Percentiles rank a stretch among this genome's conserved stretches.
Conservation (phyloP, 164 flowering plant species). For the Umbellularia californica region DNA sequence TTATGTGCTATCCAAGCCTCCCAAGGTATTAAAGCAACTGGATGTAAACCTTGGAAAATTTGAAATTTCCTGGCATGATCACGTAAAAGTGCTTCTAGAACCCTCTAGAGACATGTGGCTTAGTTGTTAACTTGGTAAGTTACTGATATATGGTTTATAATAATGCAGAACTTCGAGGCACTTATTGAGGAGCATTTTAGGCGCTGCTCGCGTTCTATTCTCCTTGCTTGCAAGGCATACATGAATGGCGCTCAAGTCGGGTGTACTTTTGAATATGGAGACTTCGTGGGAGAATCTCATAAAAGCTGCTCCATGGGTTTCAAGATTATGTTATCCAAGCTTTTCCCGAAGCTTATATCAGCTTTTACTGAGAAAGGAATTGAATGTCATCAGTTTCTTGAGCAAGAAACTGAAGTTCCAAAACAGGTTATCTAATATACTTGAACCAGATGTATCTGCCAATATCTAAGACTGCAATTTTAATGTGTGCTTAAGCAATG, state of each 20-base stretch:
- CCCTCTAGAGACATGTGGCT: not conserved
- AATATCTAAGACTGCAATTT: not conserved
- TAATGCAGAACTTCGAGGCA: constrained; percentile 79
- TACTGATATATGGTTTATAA: not conserved
- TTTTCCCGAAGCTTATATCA: constrained; percentile 65
- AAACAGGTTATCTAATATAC: constrained; percentile 8
- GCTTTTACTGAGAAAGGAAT: constrained; percentile 61
- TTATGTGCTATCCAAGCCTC: constrained; percentile 65
- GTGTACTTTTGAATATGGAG: constrained; percentile 16
- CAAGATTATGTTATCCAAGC: constrained; percentile 81
- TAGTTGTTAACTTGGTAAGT: not conserved
- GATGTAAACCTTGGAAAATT: not conserved
- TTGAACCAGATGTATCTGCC: constrained; percentile 2
- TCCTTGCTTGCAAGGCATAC: constrained; percentile 70
- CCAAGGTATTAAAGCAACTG: constrained; percentile 51
- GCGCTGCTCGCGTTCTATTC: constrained; percentile 33
- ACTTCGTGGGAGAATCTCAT: constrained; percentile 17
- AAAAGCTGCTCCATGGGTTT: constrained; percentile 64
- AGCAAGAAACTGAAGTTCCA: constrained; percentile 17
- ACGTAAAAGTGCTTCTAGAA: not conserved
- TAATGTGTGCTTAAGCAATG: not conserved
- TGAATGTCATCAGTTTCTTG: constrained; percentile 44
- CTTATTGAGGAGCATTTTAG: constrained; percentile 73
- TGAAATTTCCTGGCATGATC: not conserved
- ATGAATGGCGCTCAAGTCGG: constrained; percentile 72